Conservation (phyloP, 2,329 filamentous ascomycete genomes). For the Colletotrichum noveboracense region DNA sequence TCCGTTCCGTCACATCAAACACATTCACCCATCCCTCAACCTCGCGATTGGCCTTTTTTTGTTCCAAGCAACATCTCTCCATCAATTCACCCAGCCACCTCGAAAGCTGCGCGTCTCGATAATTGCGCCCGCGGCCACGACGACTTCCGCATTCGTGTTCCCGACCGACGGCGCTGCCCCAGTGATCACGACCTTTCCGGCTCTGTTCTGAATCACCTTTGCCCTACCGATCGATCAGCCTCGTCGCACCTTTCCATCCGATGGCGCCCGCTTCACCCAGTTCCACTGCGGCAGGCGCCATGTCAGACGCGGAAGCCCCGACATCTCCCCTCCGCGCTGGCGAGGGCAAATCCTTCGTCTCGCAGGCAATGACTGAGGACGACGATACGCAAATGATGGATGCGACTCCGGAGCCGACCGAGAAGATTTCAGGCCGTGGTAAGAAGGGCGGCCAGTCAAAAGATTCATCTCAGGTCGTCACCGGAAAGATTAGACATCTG, state of each 20-base stretch:
- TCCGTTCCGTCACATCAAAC: not conserved
- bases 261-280: conserved; percentile 45
- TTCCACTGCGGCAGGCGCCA: conserved; percentile 38
- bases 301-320: conserved; percentile 50
- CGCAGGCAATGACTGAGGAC: conserved; percentile 50
- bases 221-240: conserved; percentile 4
- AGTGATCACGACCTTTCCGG: conserved; percentile 8
- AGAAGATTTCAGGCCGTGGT: conserved; percentile 38
- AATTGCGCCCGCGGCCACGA: not conserved
- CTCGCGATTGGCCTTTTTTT: not conserved
- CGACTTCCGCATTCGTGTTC: conserved; percentile 7
- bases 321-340: conserved; percentile 47
- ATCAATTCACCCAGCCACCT: not conserved
- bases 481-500: conserved; percentile 79
- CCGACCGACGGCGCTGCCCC: not conserved
- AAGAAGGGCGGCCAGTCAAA: conserved; percentile 40
- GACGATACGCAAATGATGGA: conserved; percentile 44
- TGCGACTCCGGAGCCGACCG: conserved; percentile 48
- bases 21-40: conserved; percentile 1
- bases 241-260: not conserved
- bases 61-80: not conserved
- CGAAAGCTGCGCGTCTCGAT: not conserved
- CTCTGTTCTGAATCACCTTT: not conserved
- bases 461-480: conserved; percentile 41
- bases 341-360: conserved; percentile 52